phyloP scores from a whole-genome alignment of 2,329 filamentous ascomycete species.

The Colletotrichum camelliae region DNA sequence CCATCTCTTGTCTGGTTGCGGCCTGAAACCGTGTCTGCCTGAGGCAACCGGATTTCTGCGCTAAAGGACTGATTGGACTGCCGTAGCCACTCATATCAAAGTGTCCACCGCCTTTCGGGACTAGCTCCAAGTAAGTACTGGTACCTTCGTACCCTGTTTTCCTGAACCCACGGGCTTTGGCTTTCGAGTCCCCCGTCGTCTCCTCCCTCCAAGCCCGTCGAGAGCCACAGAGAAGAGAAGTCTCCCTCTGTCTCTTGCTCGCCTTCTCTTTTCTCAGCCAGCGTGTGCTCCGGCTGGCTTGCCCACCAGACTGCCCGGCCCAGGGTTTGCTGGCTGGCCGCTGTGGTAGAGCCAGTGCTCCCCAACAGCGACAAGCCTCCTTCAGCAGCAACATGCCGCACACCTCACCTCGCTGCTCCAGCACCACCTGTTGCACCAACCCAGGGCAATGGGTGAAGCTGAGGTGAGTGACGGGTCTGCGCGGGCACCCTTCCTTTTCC shows the following conservation, averaged over 20 bases:
- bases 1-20: slow-evolving; percentile 19
- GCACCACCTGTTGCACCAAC: neutral
- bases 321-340: neutral
- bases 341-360: slow-evolving; percentile 3
- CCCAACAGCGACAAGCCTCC: slow-evolving; percentile 1
- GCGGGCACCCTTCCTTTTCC: neutral
- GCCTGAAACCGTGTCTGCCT: slow-evolving; percentile 23
- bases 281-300: neutral
- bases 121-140: slow-evolving; percentile 24
- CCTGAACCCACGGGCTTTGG: slow-evolving; percentile 17
- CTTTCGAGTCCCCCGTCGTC: slow-evolving; percentile 16
- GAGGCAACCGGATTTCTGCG: slow-evolving; percentile 14
- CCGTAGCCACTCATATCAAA: slow-evolving; percentile 24
- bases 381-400: neutral
- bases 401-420: neutral
- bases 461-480: slow-evolving; percentile 2
- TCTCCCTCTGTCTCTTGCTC: neutral
- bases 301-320: neutral
- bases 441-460: neutral
- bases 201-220: neutral
- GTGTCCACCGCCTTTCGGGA: slow-evolving; percentile 22
- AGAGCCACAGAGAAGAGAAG: neutral
- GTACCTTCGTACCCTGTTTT: slow-evolving; percentile 21
- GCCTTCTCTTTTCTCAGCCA: neutral
- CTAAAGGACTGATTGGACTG: slow-evolving; percentile 15